Percentiles rank a stretch among this genome's conserved stretches.
Evolutionary conservation across 176 grass and related monocot species (phyloP).

Genomic region (Aegilops umbellulata): DNA sequence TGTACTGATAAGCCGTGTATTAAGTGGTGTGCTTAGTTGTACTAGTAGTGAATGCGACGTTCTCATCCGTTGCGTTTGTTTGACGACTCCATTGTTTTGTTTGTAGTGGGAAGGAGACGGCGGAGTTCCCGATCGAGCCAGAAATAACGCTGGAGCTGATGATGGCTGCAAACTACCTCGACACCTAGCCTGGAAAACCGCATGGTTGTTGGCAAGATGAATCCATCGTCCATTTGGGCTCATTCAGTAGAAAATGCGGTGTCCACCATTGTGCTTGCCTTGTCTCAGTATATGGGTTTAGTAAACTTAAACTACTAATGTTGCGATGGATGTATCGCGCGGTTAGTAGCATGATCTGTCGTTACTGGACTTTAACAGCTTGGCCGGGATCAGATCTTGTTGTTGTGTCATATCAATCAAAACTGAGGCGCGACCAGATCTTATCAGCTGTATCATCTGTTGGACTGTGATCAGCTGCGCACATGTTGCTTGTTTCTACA

Average conservation of each 20-base stretch:
- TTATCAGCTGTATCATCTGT: background rate
- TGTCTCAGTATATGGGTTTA: background rate
- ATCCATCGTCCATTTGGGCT: background rate
- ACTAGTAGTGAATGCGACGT: background rate
- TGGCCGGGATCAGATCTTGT: background rate
- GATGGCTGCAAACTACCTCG: slow-evolving; percentile 97
- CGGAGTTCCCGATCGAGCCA: slow-evolving; percentile 77
- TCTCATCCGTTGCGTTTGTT: background rate
- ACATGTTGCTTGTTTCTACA: background rate
- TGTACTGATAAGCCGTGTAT: background rate
- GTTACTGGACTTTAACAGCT: background rate
- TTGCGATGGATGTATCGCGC: background rate
- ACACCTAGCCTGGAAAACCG: slow-evolving; percentile 32
- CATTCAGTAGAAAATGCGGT: background rate
- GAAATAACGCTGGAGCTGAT: slow-evolving; percentile 91
- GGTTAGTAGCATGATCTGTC: background rate
- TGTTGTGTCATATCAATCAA: background rate
- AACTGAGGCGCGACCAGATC: background rate
- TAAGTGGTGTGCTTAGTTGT: background rate
- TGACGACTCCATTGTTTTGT: background rate
- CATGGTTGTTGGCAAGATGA: background rate
- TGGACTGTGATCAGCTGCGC: background rate
- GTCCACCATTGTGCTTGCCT: background rate
- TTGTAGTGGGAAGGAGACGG: slow-evolving; percentile 75
- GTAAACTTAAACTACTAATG: background rate